These are phyloP conservation scores for Trifolium fragiferum DNA, from an alignment of 306 rosid genomes.

Conservation along the genomic window DNA sequence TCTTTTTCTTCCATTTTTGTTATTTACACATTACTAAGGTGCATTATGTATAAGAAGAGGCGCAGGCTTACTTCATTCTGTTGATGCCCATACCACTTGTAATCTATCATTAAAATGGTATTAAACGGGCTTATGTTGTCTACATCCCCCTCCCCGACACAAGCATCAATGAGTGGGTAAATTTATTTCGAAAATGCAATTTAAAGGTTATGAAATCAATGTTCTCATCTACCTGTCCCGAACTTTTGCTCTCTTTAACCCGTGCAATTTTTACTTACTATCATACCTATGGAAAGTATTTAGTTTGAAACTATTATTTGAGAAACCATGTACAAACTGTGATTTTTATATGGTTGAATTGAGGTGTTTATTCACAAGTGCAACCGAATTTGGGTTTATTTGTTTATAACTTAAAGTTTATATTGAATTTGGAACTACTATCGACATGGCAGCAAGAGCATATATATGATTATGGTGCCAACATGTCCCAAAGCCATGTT, in stretches of 20 bases:
- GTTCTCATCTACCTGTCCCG: neutral
- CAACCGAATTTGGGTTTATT: constrained; percentile 23
- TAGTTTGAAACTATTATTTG: constrained; percentile 3
- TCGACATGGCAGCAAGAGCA: constrained; percentile 23
- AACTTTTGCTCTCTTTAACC: neutral
- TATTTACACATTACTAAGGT: constrained; percentile 27
- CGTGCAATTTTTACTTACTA: constrained; percentile 7
- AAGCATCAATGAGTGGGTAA: constrained; percentile 15
- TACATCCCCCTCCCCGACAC: neutral
- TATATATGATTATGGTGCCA: constrained; percentile 14
- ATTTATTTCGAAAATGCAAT: constrained; percentile 31
- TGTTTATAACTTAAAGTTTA: constrained; percentile 25
- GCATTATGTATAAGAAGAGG: constrained; percentile 45
- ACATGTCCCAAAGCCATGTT: constrained; percentile 35
- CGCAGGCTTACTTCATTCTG: constrained; percentile 41
- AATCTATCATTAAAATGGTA: constrained; percentile 30
- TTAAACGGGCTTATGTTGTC: neutral
- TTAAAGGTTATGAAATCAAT: neutral
- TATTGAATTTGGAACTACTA: constrained; percentile 32
- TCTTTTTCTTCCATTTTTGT: neutral
- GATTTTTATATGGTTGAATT: constrained; percentile 14
- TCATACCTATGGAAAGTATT: constrained; percentile 5
- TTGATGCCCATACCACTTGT: constrained; percentile 37
- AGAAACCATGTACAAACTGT: constrained; percentile 27
- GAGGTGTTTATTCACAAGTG: constrained; percentile 8